Base-by-base conservation (phyloP, 495 filamentous ascomycete genomes). In the Xylaria sp. region DNA sequence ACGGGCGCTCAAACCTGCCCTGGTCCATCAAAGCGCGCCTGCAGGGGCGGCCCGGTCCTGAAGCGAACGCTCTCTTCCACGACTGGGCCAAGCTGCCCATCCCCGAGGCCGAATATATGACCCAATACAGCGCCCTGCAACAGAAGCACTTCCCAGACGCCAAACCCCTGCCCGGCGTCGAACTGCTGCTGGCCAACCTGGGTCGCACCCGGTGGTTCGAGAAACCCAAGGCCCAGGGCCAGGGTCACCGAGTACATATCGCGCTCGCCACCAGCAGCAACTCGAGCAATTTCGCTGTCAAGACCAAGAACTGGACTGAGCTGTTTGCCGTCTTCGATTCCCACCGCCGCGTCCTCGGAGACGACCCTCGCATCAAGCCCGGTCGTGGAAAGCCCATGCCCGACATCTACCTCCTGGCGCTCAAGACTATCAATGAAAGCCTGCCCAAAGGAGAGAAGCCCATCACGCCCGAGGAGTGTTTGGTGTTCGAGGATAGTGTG, bases 401-500 rank as follows among this genome's bases (percentile, higher is more conserved):
- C 9, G 97, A 99, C 80, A 99, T 99, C 75, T 99, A 96, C 77
- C 82, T 97, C 17, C 80, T 98, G 1, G 97, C 97, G 0, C 82
- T 99, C 59, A 84, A 93, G 81, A 92, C 89, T 1, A 91, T 99
- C 75, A 99, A 99, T 80, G 84, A 84, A 3, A 88, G 86, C 9
- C 77, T 96, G 15, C 79, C 87, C 0, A 81, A 85, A 52, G 90
- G 89, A 0, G 89, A 95, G 76, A 78, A 81, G 41, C 89, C 91
- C 72, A 90, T 99, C 52, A 84, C 74, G 59, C 93, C 94, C 0
- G 91, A 91, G 73, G 96, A 99, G 79, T 98, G 95, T 80, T 84
- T 99, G 11, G 96, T 99, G 0, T 98, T 99, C 76, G 96, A 99
- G 80, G 96, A 99, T 79, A 90, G 90, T 31, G 95, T 98, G 4